These are phyloP conservation scores for Ilex asprella DNA, from an alignment of 257 asterid species.

Conservation along the genomic window DNA sequence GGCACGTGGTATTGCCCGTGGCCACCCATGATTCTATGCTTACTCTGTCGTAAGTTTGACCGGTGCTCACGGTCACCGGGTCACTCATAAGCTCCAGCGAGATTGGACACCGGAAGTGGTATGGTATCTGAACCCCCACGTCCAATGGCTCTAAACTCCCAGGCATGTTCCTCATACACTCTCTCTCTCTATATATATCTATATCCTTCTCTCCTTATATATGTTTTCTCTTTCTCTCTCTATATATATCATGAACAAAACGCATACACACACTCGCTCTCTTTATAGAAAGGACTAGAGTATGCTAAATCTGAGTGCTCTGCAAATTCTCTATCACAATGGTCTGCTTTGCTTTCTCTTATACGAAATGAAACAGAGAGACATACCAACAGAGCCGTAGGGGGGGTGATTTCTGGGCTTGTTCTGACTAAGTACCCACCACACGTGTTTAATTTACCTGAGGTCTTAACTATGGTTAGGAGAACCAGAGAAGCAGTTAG, in stretches of 20 bases:
- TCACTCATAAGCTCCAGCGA: constrained; percentile 88
- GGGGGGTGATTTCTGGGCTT: too few relatives aligned
- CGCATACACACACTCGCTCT: too few relatives aligned
- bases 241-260: background rate
- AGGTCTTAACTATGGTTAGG: too few relatives aligned
- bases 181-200: background rate
- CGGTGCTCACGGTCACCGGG: constrained; percentile 93
- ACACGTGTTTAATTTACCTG: too few relatives aligned
- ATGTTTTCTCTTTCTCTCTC: background rate
- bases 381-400: too few relatives aligned
- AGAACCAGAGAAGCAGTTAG: too few relatives aligned
- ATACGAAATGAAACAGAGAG: too few relatives aligned
- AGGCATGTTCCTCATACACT: constrained; percentile 43
- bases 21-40: constrained; percentile 98
- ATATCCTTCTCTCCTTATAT: background rate
- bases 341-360: too few relatives aligned
- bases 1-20: constrained; percentile 90
- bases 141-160: constrained; percentile 70
- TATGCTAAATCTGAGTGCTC: background rate
- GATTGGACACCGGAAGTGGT: constrained; percentile 90
- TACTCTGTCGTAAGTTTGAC: constrained; percentile 92
- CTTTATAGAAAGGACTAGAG: background rate
- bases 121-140: constrained; percentile 71
- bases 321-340: constrained; percentile 27
- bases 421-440: too few relatives aligned